A percentile compares a stretch with the other conserved stretches of the same genome.
These are phyloP conservation scores for Yamadazyma mexicana DNA, from an alignment of 1,139 yeast genomes.

Conservation along the genomic window DNA sequence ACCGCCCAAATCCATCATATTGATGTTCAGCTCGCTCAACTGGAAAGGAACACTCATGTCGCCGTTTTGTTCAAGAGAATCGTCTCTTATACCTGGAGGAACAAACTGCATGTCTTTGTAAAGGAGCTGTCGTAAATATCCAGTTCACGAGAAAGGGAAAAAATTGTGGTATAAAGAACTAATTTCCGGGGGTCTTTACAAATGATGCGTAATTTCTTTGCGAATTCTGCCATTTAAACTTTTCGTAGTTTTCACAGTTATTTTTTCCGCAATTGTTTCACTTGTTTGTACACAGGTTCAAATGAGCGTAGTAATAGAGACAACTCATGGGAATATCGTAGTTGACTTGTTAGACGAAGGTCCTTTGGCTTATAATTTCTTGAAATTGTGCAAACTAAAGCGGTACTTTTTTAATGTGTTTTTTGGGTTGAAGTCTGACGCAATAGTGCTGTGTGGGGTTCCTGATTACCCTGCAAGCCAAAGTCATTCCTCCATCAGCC, in stretches of 20 bases:
- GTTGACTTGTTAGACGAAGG: conserved; percentile 46
- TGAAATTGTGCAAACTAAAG: conserved; percentile 54
- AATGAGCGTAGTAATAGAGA: conserved; percentile 63
- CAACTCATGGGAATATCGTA: conserved; percentile 52
- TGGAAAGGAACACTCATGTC: conserved; percentile 5
- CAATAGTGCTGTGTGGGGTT: conserved; percentile 46
- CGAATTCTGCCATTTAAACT: no score
- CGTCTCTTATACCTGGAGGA: not conserved
- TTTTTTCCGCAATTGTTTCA: not conserved
- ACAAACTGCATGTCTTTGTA: conserved; percentile 1
- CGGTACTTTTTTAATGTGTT: conserved; percentile 56
- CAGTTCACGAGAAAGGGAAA: no score
- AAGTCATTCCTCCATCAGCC: conserved; percentile 12
- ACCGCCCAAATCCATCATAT: conserved; percentile 13
- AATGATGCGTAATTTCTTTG: no score
- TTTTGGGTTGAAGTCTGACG: conserved; percentile 38
- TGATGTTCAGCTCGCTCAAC: conserved; percentile 14
- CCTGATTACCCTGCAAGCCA: conserved; percentile 38
- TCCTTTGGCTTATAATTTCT: conserved; percentile 41
- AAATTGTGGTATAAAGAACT: no score
- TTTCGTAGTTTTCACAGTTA: not conserved
- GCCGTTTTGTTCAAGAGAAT: not conserved
- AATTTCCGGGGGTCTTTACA: no score
- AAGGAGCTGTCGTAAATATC: no score
- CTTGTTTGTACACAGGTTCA: not conserved